Evolutionary conservation across 768 basidiomycete genomes (phyloP).

Genomic region (Suillus americanus): DNA sequence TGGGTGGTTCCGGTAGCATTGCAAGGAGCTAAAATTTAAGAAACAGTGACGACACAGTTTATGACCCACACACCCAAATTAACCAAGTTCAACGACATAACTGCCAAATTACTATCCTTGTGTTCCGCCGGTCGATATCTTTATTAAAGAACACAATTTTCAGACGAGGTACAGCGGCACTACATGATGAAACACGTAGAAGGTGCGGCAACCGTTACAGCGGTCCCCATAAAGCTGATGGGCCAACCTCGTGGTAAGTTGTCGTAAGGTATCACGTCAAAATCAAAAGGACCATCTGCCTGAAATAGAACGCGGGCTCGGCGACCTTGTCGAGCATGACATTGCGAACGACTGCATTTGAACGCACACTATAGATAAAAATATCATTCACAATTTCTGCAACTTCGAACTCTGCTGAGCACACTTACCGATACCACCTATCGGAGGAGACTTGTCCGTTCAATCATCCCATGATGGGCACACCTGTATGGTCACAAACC

Average conservation of each 20-base stretch:
- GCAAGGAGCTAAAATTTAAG: not conserved
- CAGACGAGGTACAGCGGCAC: constrained; percentile 45
- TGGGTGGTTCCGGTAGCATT: not conserved
- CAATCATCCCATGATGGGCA: constrained; percentile 54
- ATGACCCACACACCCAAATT: not conserved
- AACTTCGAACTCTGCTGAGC: not conserved
- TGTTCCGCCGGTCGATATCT: too few relatives aligned
- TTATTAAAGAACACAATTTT: constrained; percentile 35
- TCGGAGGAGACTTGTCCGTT: constrained; percentile 43
- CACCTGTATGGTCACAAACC: constrained; percentile 32
- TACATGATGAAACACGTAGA: constrained; percentile 35
- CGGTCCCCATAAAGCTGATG: constrained; percentile 47
- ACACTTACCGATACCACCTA: constrained; percentile 37
- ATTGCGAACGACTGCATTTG: constrained; percentile 39
- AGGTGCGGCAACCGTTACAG: constrained; percentile 25
- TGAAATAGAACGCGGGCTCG: constrained; percentile 47
- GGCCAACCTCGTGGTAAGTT: constrained; percentile 29
- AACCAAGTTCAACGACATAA: constrained; percentile 34
- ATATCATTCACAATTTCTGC: not conserved
- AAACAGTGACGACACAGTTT: not conserved
- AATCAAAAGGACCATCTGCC: constrained; percentile 36
- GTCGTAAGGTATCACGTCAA: constrained; percentile 1
- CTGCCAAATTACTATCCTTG: constrained; percentile 11
- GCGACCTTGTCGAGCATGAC: constrained; percentile 48
- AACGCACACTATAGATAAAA: constrained; percentile 36